These are phyloP conservation scores for Neodidymelliopsis sp. DNA, from an alignment of 2,329 filamentous ascomycete species.

Conservation along the genomic window DNA sequence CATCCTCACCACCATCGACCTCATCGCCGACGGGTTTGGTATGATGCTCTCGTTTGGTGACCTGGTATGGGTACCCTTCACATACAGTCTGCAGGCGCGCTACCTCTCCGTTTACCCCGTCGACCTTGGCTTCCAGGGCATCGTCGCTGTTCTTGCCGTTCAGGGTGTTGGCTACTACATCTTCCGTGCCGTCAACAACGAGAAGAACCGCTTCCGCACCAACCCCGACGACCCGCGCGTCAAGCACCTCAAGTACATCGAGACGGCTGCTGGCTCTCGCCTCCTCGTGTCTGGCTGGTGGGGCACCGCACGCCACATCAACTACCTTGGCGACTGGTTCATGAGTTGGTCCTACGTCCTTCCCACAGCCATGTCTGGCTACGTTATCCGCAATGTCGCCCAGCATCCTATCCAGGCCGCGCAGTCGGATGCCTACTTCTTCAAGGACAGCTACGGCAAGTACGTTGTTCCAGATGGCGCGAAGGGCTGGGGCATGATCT, in stretches of 20 bases:
- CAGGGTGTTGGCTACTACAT: constrained; percentile 82
- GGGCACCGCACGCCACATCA: constrained; percentile 91
- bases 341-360: constrained; percentile 91
- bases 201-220: constrained; percentile 94
- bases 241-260: constrained; percentile 81
- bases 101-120: constrained; percentile 86
- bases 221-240: constrained; percentile 82
- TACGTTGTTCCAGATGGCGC: constrained; percentile 75
- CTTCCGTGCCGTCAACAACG: constrained; percentile 91
- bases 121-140: constrained; percentile 73
- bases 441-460: constrained; percentile 63
- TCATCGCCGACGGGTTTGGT: constrained; percentile 91
- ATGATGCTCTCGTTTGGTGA: constrained; percentile 96
- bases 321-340: constrained; percentile 94
- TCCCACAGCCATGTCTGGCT: constrained; percentile 85
- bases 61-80: constrained; percentile 89
- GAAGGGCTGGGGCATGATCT: constrained; percentile 81
- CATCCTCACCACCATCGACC: constrained; percentile 92
- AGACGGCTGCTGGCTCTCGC: constrained; percentile 82
- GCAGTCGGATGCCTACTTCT: constrained; percentile 62
- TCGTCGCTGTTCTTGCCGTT: constrained; percentile 70
- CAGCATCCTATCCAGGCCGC: constrained; percentile 45
- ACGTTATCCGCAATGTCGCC: constrained; percentile 67
- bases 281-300: constrained; percentile 91
- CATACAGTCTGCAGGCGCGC: constrained; percentile 83